Conservation (phyloP, 2,329 filamentous ascomycete genomes). For the Canariomyces notabilis region DNA sequence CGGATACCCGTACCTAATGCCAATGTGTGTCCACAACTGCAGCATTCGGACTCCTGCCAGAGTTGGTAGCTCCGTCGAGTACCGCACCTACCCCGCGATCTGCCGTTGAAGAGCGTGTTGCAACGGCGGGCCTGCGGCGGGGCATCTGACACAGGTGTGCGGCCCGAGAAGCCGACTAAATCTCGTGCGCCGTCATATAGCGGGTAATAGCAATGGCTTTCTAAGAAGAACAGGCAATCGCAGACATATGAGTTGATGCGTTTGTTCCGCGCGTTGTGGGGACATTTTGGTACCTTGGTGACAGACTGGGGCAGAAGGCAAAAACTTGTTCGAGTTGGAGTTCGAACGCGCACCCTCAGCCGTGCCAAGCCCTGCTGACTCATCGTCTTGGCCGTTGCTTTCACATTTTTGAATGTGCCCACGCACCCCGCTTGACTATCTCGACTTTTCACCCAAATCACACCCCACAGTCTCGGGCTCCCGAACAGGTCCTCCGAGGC, state of each 20-base stretch:
- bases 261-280: background rate
- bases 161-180: background rate
- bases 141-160: background rate
- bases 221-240: too few species aligned
- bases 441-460: constrained; percentile 15
- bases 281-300: background rate
- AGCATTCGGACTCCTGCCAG: background rate
- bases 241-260: background rate
- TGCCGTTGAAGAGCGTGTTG: background rate
- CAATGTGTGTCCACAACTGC: too few species aligned
- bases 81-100: background rate
- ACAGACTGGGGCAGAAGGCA: background rate
- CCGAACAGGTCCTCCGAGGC: constrained; percentile 12
- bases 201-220: background rate
- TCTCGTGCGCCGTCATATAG: background rate
- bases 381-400: constrained; percentile 12
- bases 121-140: background rate
- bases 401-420: constrained; percentile 12
- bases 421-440: constrained; percentile 24
- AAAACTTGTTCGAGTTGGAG: constrained; percentile 7
- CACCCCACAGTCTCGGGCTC: constrained; percentile 9
- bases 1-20: too few species aligned
- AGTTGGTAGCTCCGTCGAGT: constrained; percentile 5
- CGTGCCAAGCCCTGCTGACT: constrained; percentile 15
- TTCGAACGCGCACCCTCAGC: constrained; percentile 18